Conservation (phyloP, 2,329 filamentous ascomycete genomes). For the Fusarium chlamydosporum region DNA sequence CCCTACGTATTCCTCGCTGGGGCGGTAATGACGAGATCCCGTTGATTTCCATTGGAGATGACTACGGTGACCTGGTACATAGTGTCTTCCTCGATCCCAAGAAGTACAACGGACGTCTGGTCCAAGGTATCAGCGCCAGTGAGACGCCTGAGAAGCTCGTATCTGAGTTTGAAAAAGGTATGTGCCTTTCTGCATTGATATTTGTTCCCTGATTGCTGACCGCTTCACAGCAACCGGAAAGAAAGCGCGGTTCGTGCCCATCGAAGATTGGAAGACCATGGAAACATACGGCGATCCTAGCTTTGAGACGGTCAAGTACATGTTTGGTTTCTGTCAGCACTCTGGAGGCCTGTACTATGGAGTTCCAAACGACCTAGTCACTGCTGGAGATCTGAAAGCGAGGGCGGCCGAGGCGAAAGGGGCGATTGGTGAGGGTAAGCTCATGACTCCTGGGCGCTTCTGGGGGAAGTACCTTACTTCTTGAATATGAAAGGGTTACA, state of each 20-base stretch:
- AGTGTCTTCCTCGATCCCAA: constrained; percentile 59
- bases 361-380: constrained; percentile 47
- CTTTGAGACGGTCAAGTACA: constrained; percentile 56
- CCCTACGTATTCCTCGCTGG: constrained; percentile 56
- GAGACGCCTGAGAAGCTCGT: constrained; percentile 51
- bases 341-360: constrained; percentile 55
- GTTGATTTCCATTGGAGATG: constrained; percentile 57
- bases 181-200: not conserved
- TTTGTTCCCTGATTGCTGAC: constrained; percentile 9
- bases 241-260: constrained; percentile 51
- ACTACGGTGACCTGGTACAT: constrained; percentile 63
- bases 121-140: constrained; percentile 58
- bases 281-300: constrained; percentile 52
- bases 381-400: constrained; percentile 51
- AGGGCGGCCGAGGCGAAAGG: constrained; percentile 50
- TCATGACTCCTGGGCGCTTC: constrained; percentile 49
- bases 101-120: constrained; percentile 54
- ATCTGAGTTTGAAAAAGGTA: constrained; percentile 54
- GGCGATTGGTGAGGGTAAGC: constrained; percentile 32
- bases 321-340: constrained; percentile 56
- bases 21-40: constrained; percentile 57
- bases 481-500: constrained; percentile 1
- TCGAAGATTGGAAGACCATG: constrained; percentile 54
- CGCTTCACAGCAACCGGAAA: constrained; percentile 50
- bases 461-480: constrained; percentile 44